Evolutionary conservation across 768 basidiomycete genomes (phyloP), one percentile per base, ranked within the genome.

Genomic region (Russula vinacea): DNA sequence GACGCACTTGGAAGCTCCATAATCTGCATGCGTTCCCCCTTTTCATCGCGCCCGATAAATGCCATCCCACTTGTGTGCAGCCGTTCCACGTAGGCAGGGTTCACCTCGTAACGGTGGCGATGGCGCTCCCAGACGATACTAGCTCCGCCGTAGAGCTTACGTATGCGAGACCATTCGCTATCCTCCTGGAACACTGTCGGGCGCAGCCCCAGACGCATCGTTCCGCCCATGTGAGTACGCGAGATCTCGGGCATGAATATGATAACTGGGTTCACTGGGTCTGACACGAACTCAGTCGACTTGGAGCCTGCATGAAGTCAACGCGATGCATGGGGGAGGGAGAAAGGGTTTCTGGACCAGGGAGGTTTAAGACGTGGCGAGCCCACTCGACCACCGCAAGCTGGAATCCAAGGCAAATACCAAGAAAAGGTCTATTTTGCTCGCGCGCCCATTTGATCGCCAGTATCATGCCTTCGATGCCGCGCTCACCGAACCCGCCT

Each of bases 241-340:
- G 94, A 97, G 70, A 99, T 92, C 74, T 99, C 97, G 19, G 97
- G 97, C 97, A 99, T 99, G 83, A 95, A 98, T 69, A 98, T 82
- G 75, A 98, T 80, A 61, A 94, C 81, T 0, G 89, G 90, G 67
- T 88, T 78, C n/a, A 77, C 74, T 2, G 87, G 78, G 1, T 83
- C 75, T 3, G 83, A 72, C 45, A 81, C 76, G 70, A 98, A 90
- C 75, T 99, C 96, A 35, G 85, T 77, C 3, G 96, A 98, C 53
- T 87, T 89, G 6, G 96, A 94, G 61, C 85, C 93, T 90, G 72
- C 17, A 52, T 57, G 50, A 44, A 24, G 54, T 60, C n/a, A 69
- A 64, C 45, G 71, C 42, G 44, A 19, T 51, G 37, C 24, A 17
- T 29, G 16, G 29, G 45, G 16, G 11, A 14, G 11, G 32, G 14